Conservation (phyloP, 768 basidiomycete species). For the Podaxis mareebaensis region DNA sequence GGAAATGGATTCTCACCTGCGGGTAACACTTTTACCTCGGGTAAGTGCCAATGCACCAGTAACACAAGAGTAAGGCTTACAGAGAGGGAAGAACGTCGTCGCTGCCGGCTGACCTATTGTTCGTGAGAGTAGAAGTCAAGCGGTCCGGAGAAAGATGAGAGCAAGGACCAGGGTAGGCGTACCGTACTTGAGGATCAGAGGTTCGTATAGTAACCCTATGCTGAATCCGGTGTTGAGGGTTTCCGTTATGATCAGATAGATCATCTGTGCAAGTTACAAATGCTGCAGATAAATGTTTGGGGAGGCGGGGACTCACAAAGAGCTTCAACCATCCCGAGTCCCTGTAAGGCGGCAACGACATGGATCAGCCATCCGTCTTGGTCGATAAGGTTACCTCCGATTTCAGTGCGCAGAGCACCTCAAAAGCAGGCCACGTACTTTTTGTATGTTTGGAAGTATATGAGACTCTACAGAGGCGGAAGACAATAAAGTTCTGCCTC, state of each 20-base stretch:
- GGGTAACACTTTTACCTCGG: constrained; percentile 28
- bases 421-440: constrained; percentile 21
- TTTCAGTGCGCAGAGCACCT: too few relatives aligned
- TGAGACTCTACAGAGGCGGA: constrained; percentile 25
- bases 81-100: constrained; percentile 27
- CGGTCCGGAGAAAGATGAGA: neutral
- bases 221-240: constrained; percentile 36
- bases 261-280: constrained; percentile 21
- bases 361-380: too few relatives aligned
- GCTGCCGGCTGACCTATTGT: constrained; percentile 22
- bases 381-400: neutral
- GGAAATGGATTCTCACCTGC: constrained; percentile 23
- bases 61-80: constrained; percentile 20
- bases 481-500: neutral
- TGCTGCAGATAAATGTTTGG: neutral
- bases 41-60: neutral
- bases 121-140: neutral
- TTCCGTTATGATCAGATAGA: constrained; percentile 36
- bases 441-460: constrained; percentile 37
- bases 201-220: constrained; percentile 40
- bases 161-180: neutral
- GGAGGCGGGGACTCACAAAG: constrained; percentile 26
- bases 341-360: constrained; percentile 17
- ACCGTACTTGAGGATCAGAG: constrained; percentile 39
- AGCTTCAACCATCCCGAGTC: constrained; percentile 33